Conservation (phyloP, 345 rosid genomes). For the Euphorbia tirucalli region DNA sequence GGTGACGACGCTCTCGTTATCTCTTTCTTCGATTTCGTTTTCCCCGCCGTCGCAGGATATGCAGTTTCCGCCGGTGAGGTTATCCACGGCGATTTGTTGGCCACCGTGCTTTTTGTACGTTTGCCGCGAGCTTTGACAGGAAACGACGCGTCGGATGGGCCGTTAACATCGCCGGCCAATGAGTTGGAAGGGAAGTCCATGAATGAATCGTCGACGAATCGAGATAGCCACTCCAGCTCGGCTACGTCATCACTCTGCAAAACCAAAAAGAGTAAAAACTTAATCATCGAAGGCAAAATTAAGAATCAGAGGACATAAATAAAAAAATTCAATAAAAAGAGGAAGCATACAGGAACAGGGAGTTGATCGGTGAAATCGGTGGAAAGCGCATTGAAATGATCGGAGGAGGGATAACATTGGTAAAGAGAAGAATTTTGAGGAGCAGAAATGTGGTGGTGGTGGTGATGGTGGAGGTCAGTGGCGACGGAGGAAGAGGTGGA, state of each 20-base stretch:
- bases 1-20: slow-evolving; percentile 17
- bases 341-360: slow-evolving; percentile 51
- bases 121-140: slow-evolving; percentile 45
- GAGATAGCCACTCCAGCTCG: slow-evolving; percentile 81
- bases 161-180: slow-evolving; percentile 31
- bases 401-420: slow-evolving; percentile 8
- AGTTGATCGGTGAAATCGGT: slow-evolving; percentile 58
- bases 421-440: slow-evolving; percentile 18
- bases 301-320: background rate
- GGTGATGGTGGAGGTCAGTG: slow-evolving; percentile 1
- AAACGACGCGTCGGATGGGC: slow-evolving; percentile 34
- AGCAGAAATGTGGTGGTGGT: slow-evolving; percentile 27
- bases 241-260: slow-evolving; percentile 77
- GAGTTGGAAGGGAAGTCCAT: slow-evolving; percentile 49
- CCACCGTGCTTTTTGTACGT: slow-evolving; percentile 40
- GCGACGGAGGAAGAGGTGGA: slow-evolving; percentile 23
- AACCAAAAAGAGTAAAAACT: background rate
- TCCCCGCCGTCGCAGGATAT: slow-evolving; percentile 19
- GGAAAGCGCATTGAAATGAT: slow-evolving; percentile 33
- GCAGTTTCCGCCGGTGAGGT: slow-evolving; percentile 23
- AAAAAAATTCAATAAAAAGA: background rate
- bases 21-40: slow-evolving; percentile 39
- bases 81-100: slow-evolving; percentile 31
- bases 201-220: slow-evolving; percentile 74
- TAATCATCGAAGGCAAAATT: background rate